Base-by-base conservation (phyloP, 1,284 basidiomycete genomes). In the Tylopilus sp. region DNA sequence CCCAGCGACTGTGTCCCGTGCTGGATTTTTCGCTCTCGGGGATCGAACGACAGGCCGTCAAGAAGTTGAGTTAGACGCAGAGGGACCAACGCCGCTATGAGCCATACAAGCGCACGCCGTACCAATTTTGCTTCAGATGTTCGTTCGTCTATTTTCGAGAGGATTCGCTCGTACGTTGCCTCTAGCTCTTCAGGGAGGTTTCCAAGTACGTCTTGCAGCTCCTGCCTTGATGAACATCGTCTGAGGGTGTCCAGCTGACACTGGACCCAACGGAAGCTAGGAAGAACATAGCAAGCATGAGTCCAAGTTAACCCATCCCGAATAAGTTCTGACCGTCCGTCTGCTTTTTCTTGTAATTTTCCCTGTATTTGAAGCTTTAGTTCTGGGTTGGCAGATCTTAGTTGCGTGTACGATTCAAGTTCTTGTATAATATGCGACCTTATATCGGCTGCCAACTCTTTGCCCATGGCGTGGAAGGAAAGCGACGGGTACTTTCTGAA, bases 231-330 rank as follows among this genome's bases (percentile, higher is more conserved):
- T 7, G 18, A 29, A 24, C 61, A 63, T 58, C 33, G 41, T 16
- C 58, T 58, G 22, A 63, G 41, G 18, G 24, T 26, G 29, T 58
- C 61, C 5, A 63, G 33, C 22, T 63, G 62, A 32, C 62, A 63
- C 16, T 58, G 62, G 3, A 58, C 62, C 62, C 62, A 63, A 15
- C 41, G 51, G 26, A 63, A 63, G 26, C 62, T 63, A 51, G 36
- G 8, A 29, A 32, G 6, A 29, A 29, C 29, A 49, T 2, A 16
- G 22, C 16, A 12, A 9, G 9, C 9, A 3, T 33, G 53, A 47
- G 36, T 54, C 9, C 10, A 4, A 22, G 13, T 12, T 26, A 12
- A 36, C 22, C 29, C 13, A 29, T 8, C 10, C 0, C 16, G 18
- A 38, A 13, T 16, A 47, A 18, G 9, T 16, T 18, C 56, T n/a